Conservation (phyloP, 2,329 filamentous ascomycete genomes). For the Aureobasidium sp. region DNA sequence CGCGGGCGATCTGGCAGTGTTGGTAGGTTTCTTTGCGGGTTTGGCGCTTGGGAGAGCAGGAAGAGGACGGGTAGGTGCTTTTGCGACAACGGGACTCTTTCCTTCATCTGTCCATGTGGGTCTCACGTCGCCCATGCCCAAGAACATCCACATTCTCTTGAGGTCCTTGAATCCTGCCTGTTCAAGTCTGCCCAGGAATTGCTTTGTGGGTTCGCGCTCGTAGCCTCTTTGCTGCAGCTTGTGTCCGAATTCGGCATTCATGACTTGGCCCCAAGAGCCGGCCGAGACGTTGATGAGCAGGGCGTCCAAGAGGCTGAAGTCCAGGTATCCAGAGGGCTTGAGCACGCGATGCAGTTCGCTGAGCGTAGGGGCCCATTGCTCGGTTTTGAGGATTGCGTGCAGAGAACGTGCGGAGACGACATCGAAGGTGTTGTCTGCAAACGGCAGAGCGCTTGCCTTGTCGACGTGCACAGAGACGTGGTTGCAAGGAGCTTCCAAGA, state of each 20-base stretch:
- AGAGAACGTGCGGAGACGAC: conserved; percentile 83
- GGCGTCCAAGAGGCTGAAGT: conserved; percentile 83
- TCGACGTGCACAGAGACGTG: conserved; percentile 57
- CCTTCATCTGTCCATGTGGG: conserved; percentile 29
- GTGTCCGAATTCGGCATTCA: conserved; percentile 87
- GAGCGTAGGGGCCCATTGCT: conserved; percentile 84
- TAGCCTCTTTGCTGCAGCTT: conserved; percentile 83
- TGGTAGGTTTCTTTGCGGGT: neutral
- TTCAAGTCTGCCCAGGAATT: conserved; percentile 65
- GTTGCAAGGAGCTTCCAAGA: conserved; percentile 75
- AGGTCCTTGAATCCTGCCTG: conserved; percentile 70
- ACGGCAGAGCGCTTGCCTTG: conserved; percentile 71
- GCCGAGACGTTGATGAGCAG: conserved; percentile 75
- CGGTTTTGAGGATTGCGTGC: conserved; percentile 71
- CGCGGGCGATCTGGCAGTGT: neutral
- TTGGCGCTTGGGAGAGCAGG: neutral
- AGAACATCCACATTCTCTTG: conserved; percentile 78
- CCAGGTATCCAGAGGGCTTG: conserved; percentile 86
- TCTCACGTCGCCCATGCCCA: conserved; percentile 58
- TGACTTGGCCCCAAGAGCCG: conserved; percentile 60
- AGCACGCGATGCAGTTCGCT: conserved; percentile 81
- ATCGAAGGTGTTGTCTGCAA: conserved; percentile 78
- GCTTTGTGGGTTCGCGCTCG: conserved; percentile 73
- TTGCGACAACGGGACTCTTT: conserved; percentile 14
- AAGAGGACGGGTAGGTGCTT: neutral